Percentiles rank a stretch among this genome's conserved stretches.
phyloP scores from a whole-genome alignment of 768 basidiomycete species.

The Podaxis sp. region DNA sequence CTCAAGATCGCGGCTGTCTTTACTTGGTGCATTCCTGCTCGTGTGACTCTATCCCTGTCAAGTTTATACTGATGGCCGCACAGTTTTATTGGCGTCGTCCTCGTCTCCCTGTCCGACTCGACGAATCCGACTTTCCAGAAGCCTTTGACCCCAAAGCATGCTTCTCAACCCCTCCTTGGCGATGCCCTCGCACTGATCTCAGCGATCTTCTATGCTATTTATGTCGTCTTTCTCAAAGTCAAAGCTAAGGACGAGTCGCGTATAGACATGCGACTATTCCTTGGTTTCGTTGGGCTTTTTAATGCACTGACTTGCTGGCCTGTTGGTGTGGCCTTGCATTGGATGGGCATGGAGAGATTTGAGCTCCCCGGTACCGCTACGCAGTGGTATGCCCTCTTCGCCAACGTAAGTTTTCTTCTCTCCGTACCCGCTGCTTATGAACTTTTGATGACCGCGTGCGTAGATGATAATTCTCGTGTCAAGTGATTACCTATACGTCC shows the following conservation, averaged over 20 bases:
- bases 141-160: neutral
- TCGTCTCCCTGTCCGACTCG: constrained; percentile 86
- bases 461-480: constrained; percentile 81
- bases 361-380: constrained; percentile 56
- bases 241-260: constrained; percentile 76
- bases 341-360: constrained; percentile 64
- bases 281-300: constrained; percentile 89
- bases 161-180: constrained; percentile 37
- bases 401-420: constrained; percentile 29
- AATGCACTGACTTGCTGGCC: constrained; percentile 78
- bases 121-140: constrained; percentile 17
- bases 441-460: neutral
- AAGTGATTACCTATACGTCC: constrained; percentile 81
- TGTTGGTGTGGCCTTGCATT: constrained; percentile 71
- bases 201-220: constrained; percentile 82
- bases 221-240: constrained; percentile 87
- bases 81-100: constrained; percentile 68
- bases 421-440: neutral
- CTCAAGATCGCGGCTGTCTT: constrained; percentile 75
- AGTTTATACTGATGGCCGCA: neutral
- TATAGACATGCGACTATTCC: constrained; percentile 91
- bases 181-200: constrained; percentile 82
- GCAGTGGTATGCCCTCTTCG: constrained; percentile 29
- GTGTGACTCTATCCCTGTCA: neutral
- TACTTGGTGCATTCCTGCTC: constrained; percentile 51